Evolutionary conservation across 257 asterid species (phyloP).

Genomic region (Solanum pinnatisectum): DNA sequence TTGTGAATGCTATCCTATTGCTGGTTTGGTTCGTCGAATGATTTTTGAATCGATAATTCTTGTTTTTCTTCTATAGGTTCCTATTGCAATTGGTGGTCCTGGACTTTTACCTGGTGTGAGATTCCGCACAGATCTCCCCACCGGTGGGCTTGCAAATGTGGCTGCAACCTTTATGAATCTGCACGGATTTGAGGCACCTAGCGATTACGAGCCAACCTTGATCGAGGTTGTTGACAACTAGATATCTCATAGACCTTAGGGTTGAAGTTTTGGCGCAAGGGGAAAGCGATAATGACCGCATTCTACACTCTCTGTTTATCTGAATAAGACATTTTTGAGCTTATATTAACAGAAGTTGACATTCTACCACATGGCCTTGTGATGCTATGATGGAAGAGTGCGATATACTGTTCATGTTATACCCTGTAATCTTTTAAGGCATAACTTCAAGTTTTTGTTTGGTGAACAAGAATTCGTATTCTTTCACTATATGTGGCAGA

Average conservation of each 20-base stretch:
- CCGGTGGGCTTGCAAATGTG: conserved; percentile 86
- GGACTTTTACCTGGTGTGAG: conserved; percentile 67
- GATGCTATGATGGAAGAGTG: not conserved
- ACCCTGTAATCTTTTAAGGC: not conserved
- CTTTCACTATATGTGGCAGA: not conserved
- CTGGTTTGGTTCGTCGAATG: not conserved
- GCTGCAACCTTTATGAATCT: conserved; percentile 92
- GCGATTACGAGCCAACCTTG: conserved; percentile 84
- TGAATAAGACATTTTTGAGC: not conserved
- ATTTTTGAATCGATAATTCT: not conserved
- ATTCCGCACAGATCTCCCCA: conserved; percentile 72
- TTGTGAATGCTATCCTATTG: not conserved
- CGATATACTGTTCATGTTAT: not conserved
- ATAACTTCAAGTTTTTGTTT: not conserved
- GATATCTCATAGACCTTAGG: conserved; percentile 1
- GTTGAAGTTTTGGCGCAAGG: not conserved
- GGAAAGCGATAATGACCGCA: not conserved
- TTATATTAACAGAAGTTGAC: not conserved
- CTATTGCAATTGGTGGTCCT: conserved; percentile 94
- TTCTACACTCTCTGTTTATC: not conserved
- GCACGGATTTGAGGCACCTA: conserved; percentile 79
- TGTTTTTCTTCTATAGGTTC: conserved; percentile 39
- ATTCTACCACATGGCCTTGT: not conserved
- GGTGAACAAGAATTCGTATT: not conserved
- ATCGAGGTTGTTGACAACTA: conserved; percentile 72